phyloP scores from a whole-genome alignment of 176 grass and related monocot genomes.

The Phoenix dactylifera region DNA sequence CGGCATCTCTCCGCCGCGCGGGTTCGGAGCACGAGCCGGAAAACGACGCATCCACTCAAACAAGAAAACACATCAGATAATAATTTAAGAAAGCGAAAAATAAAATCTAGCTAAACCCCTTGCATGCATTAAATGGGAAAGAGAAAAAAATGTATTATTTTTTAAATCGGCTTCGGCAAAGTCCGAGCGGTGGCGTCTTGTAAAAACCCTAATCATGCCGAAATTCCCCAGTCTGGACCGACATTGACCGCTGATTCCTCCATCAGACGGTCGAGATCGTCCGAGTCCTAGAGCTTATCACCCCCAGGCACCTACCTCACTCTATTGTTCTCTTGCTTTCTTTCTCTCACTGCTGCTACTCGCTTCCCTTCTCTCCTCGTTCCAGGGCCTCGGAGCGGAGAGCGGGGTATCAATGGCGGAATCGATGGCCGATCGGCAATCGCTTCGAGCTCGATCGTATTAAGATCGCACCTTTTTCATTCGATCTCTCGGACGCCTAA shows the following conservation, averaged over 20 bases:
- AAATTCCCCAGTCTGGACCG: slow-evolving; percentile 4
- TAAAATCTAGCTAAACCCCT: slow-evolving; percentile 10
- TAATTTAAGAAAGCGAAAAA: neutral
- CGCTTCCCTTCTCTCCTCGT: slow-evolving; percentile 17
- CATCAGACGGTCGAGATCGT: slow-evolving; percentile 27
- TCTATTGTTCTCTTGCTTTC: too few species aligned
- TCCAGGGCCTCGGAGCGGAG: slow-evolving; percentile 13
- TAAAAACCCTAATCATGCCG: slow-evolving; percentile 61
- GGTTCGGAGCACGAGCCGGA: slow-evolving; percentile 4
- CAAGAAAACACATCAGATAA: neutral
- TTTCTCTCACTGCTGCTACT: slow-evolving; percentile 19
- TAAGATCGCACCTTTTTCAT: slow-evolving; percentile 17
- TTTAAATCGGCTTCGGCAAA: slow-evolving; percentile 8
- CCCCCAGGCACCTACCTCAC: slow-evolving; percentile 7
- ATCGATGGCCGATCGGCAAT: slow-evolving; percentile 46
- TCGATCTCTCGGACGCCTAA: slow-evolving; percentile 41
- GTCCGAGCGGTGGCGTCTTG: slow-evolving; percentile 11
- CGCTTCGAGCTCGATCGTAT: slow-evolving; percentile 17
- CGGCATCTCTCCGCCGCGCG: neutral
- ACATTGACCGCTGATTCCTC: slow-evolving; percentile 16
- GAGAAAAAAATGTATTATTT: slow-evolving; percentile 4
- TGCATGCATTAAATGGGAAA: slow-evolving; percentile 21
- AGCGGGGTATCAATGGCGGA: slow-evolving; percentile 33
- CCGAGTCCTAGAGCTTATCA: slow-evolving; percentile 50
- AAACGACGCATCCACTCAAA: slow-evolving; percentile 1